A percentile compares a stretch with the other conserved stretches of the same genome.
Evolutionary conservation across 2,329 filamentous ascomycete genomes (phyloP).

Genomic region (Bimuria novae-zelandiae): DNA sequence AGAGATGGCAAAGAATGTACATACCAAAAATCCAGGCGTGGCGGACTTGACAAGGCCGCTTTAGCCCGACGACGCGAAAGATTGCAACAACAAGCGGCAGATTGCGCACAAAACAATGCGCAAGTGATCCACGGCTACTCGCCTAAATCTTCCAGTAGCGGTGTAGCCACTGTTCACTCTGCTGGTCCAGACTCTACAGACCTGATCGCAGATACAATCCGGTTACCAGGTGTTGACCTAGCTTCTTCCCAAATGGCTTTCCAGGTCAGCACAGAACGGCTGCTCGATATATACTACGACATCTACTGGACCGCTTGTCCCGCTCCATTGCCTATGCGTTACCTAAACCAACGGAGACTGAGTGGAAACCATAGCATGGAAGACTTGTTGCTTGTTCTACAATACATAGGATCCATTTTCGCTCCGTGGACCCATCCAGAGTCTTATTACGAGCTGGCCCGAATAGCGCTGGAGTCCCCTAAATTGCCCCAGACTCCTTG

Average conservation of each 20-base stretch:
- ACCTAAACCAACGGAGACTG: constrained; percentile 32
- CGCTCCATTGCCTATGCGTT: constrained; percentile 56
- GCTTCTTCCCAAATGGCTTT: constrained; percentile 24
- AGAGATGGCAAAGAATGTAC: constrained; percentile 40
- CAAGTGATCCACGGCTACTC: background rate
- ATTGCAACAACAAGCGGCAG: constrained; percentile 31
- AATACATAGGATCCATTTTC: constrained; percentile 40
- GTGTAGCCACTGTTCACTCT: background rate
- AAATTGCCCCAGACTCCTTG: constrained; percentile 48
- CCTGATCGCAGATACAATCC: constrained; percentile 8
- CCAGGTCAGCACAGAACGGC: constrained; percentile 30
- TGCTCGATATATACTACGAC: constrained; percentile 40
- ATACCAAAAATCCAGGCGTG: constrained; percentile 40
- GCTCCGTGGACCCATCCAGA: constrained; percentile 39
- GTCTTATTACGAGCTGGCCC: constrained; percentile 28
- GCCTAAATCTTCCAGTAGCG: background rate
- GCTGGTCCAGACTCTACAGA: background rate
- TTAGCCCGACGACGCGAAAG: constrained; percentile 32
- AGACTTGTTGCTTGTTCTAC: constrained; percentile 29
- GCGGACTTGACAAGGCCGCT: constrained; percentile 40
- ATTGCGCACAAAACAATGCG: constrained; percentile 16
- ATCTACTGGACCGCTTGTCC: constrained; percentile 61
- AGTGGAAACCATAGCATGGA: constrained; percentile 26
- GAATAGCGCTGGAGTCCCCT: constrained; percentile 24
- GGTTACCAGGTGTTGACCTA: constrained; percentile 7